Evolutionary conservation across 805 yeast species (phyloP).

Genomic region (Cyberlindnera mississippiensis): DNA sequence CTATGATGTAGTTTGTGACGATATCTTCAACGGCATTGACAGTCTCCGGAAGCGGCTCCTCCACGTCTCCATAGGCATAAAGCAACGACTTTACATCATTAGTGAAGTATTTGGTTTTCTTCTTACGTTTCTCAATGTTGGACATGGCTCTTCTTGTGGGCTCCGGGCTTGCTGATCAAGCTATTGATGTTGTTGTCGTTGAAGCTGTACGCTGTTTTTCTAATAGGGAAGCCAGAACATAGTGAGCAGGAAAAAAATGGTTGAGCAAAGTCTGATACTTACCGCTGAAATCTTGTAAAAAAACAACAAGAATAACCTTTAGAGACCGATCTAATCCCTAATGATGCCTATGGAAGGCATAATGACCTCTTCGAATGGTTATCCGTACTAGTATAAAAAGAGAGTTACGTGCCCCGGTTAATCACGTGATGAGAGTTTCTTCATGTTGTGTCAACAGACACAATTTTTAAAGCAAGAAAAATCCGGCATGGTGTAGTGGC

Average conservation of each 20-base stretch:
- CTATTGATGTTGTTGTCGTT: neutral
- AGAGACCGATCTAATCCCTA: too few species aligned
- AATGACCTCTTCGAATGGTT: too few species aligned
- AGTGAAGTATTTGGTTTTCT: conserved; percentile 41
- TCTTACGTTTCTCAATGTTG: conserved; percentile 27
- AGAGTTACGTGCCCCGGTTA: too few species aligned
- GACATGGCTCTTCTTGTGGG: conserved; percentile 1
- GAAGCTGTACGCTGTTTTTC: too few species aligned
- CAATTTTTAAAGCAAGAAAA: neutral
- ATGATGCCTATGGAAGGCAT: too few species aligned
- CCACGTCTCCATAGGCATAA: conserved; percentile 70
- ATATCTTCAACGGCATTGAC: conserved; percentile 65
- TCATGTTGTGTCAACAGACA: neutral
- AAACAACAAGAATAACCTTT: too few species aligned
- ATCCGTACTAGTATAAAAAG: too few species aligned
- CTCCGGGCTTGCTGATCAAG: neutral
- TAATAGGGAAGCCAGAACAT: too few species aligned
- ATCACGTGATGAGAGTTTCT: neutral
- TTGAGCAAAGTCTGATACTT: too few species aligned
- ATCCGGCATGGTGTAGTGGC: conserved; percentile 33
- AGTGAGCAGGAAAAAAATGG: too few species aligned
- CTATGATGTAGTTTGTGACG: conserved; percentile 57
- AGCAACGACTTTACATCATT: conserved; percentile 54
- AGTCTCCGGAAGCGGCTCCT: conserved; percentile 63
- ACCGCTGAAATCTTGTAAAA: too few species aligned